Conservation (phyloP, 2,329 filamentous ascomycete genomes). For the Fusarium bactridioides region DNA sequence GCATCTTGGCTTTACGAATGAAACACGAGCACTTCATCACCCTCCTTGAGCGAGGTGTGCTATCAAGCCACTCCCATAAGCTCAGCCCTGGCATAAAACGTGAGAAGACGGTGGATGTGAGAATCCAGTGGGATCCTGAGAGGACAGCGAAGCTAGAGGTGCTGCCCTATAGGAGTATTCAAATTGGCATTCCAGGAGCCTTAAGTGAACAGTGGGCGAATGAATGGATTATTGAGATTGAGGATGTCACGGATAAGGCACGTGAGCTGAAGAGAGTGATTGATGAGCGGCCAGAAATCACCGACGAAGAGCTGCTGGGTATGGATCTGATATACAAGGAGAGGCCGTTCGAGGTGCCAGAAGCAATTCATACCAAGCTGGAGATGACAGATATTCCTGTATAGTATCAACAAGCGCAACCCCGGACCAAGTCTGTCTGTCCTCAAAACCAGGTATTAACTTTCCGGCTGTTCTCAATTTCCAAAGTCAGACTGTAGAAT, state of each 20-base stretch:
- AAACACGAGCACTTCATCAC: slow-evolving; percentile 57
- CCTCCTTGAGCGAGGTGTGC: slow-evolving; percentile 51
- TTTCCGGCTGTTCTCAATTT: slow-evolving; percentile 6
- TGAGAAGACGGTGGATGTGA: slow-evolving; percentile 50
- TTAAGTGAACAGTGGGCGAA: slow-evolving; percentile 57
- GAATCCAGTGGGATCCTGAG: slow-evolving; percentile 73
- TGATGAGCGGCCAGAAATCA: slow-evolving; percentile 49
- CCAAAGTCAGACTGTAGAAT: slow-evolving; percentile 36
- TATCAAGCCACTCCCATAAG: slow-evolving; percentile 42
- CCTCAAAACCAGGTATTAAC: slow-evolving; percentile 28
- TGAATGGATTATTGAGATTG: slow-evolving; percentile 62
- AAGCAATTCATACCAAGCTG: slow-evolving; percentile 46
- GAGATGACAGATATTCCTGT: slow-evolving; percentile 41
- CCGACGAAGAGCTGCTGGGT: slow-evolving; percentile 47
- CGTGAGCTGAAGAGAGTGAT: slow-evolving; percentile 56
- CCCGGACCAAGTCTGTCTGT: neutral
- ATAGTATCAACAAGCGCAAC: neutral
- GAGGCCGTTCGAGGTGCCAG: slow-evolving; percentile 51
- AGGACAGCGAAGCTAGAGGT: slow-evolving; percentile 54
- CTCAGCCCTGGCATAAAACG: slow-evolving; percentile 15
- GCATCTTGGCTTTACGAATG: slow-evolving; percentile 66
- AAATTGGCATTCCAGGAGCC: slow-evolving; percentile 64
- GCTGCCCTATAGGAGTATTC: slow-evolving; percentile 63
- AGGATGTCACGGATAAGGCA: slow-evolving; percentile 66
- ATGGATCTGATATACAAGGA: slow-evolving; percentile 55